phyloP scores from a whole-genome alignment of 352 stramenopile species.

The Bremia lactucae region DNA sequence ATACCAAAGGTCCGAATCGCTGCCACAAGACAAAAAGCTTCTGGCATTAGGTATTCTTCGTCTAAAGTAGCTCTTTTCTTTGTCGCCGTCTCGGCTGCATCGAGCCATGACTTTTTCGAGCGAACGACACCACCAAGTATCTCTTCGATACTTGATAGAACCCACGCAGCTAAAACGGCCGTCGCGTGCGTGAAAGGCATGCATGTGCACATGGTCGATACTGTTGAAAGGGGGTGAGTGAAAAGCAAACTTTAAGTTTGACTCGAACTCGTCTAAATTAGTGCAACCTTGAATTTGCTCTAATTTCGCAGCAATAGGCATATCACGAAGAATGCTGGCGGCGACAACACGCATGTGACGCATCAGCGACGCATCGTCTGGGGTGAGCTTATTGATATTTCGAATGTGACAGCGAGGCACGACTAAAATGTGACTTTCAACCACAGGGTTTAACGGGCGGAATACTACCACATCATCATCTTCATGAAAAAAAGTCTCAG shows the following conservation, averaged over 20 bases:
- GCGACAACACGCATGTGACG: constrained; percentile 62
- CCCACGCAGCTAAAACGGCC: constrained; percentile 52
- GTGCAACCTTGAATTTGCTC: constrained; percentile 10
- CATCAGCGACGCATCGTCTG: constrained; percentile 46
- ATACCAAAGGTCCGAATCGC: no score
- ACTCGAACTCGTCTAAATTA: constrained; percentile 19
- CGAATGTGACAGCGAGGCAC: constrained; percentile 76
- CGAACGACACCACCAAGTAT: constrained; percentile 82
- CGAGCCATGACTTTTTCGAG: constrained; percentile 64
- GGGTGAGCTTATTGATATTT: constrained; percentile 74
- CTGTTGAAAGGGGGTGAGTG: constrained; percentile 83
- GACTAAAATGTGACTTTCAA: constrained; percentile 67
- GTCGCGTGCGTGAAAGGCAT: constrained; percentile 59
- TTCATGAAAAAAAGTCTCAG: constrained; percentile 72
- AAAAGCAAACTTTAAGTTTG: constrained; percentile 69
- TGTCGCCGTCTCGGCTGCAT: no score
- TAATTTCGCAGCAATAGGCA: constrained; percentile 16
- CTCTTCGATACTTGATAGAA: constrained; percentile 77
- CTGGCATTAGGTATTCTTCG: no score
- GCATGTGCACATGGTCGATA: constrained; percentile 87
- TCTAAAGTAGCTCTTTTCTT: no score
- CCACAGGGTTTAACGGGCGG: constrained; percentile 53
- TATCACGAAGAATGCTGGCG: constrained; percentile 33
- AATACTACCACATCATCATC: constrained; percentile 72
- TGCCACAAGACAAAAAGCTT: no score